Evolutionary conservation across 768 basidiomycete species (phyloP).

Genomic region (Floccularia luteovirens): DNA sequence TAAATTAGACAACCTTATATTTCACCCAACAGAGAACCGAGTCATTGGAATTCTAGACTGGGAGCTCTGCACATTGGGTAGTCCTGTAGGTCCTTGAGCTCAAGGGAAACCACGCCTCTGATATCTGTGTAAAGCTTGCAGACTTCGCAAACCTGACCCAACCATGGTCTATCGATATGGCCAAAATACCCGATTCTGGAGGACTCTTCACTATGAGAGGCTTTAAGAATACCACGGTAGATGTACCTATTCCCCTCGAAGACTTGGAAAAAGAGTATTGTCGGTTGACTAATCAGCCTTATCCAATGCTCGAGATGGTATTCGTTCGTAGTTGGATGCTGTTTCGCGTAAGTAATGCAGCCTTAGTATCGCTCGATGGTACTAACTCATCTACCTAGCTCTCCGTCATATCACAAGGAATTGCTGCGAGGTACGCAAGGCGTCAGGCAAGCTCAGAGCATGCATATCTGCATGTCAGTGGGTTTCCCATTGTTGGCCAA

Average conservation of each 20-base stretch:
- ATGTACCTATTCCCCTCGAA: slow-evolving; percentile 58
- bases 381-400: slow-evolving; percentile 30
- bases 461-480: slow-evolving; percentile 36
- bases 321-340: slow-evolving; percentile 86
- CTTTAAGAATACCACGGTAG: slow-evolving; percentile 52
- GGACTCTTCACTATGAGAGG: slow-evolving; percentile 29
- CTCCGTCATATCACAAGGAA: slow-evolving; percentile 82
- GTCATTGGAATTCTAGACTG: slow-evolving; percentile 97
- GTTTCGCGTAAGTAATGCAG: slow-evolving; percentile 49
- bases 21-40: slow-evolving; percentile 84
- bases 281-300: slow-evolving; percentile 50
- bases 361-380: not conserved
- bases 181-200: slow-evolving; percentile 21
- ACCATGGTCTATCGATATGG: slow-evolving; percentile 62
- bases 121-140: too few species aligned
- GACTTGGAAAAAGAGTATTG: slow-evolving; percentile 82
- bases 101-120: not conserved
- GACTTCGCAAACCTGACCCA: slow-evolving; percentile 89
- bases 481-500: slow-evolving; percentile 57
- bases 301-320: slow-evolving; percentile 72
- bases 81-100: slow-evolving; percentile 49
- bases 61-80: slow-evolving; percentile 95
- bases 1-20: slow-evolving; percentile 95
- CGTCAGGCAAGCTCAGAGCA: slow-evolving; percentile 86
- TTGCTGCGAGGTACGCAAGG: slow-evolving; percentile 78